Base-by-base conservation (phyloP, 2,329 filamentous ascomycete species). In the Epichloe coenophiala region DNA sequence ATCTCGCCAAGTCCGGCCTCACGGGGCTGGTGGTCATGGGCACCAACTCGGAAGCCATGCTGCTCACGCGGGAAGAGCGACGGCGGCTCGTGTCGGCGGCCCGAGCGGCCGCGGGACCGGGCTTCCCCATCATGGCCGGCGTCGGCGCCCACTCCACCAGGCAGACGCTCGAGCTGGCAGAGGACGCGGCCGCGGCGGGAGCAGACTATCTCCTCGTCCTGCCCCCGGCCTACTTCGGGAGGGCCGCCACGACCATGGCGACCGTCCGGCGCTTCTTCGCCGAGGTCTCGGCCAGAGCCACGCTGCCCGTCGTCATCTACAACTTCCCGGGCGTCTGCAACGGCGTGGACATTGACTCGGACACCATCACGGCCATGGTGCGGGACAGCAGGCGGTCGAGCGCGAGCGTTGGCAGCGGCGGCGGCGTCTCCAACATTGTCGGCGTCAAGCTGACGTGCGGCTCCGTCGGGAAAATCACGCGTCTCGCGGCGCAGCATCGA, bases 71-170 rank as follows among this genome's bases (percentile, higher is more conserved):
- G n/a, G 73, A 78, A 56, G 79, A 83, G 63, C 72, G 79, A 51
- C 67, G 67, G 45, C 67, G 70, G 40, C 71, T 84, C n/a, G 71
- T 86, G 23, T 61, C 67, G 31, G 68, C 75, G 11, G 82, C 81
- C 64, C 80, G 89, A 51, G 84, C 88, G 61, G 80, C 80, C 47
- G 84, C 94, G 45, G 89, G 90, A 0, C 86, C 88, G 0, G 83
- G 91, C 65, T 95, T 91, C 66, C 89, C 90, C 33, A 74, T 95
- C 56, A 89, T 93, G 74, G 89, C 47, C 69, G 82, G 82, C 35
- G 77, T 80, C 6, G 74, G 79, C 17, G 80, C 76, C 0, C 81
- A 84, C 63, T 83, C 78, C 15, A 84, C 78, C 2, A 73, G 73
- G 55, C 81, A 85, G 64, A 77, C 78, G 3, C 70, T 82, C 1